These are phyloP conservation scores for Dactylella cylindrospora DNA, from an alignment of 2,329 filamentous ascomycete genomes.

Conservation along the genomic window DNA sequence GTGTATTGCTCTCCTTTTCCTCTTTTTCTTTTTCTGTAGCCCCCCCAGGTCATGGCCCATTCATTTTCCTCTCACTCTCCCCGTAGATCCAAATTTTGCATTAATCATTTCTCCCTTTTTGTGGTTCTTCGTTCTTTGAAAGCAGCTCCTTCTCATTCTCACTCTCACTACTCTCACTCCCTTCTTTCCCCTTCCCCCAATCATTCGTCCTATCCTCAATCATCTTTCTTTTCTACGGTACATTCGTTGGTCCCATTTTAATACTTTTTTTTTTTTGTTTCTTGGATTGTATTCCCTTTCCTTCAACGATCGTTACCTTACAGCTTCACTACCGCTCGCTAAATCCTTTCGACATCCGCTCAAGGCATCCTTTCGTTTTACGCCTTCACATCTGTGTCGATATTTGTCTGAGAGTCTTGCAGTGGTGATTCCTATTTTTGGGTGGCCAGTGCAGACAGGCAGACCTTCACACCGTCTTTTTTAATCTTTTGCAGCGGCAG, in stretches of 20 bases:
- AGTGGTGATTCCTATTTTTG: no score
- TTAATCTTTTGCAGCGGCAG: no score
- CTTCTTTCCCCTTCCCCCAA: conserved; percentile 51
- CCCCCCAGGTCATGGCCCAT: no score
- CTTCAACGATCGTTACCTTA: conserved; percentile 8
- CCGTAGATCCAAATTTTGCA: no score
- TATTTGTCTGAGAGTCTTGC: no score
- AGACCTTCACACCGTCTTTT: no score
- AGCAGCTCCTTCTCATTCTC: conserved; percentile 42
- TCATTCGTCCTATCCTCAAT: conserved; percentile 64
- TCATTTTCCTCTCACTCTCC: no score
- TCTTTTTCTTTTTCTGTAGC: neutral
- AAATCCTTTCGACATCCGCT: no score
- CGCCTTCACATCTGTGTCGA: no score
- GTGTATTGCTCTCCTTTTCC: no score
- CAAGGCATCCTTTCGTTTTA: no score
- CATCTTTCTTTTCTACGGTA: conserved; percentile 29
- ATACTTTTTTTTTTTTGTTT: conserved; percentile 36
- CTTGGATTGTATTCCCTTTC: neutral
- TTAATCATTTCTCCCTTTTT: conserved; percentile 12
- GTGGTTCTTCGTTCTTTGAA: conserved; percentile 6
- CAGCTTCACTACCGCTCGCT: neutral
- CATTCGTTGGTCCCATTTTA: conserved; percentile 36
- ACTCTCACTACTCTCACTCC: conserved; percentile 29
- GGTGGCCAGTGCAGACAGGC: no score